Evolutionary conservation across 345 rosid species (phyloP), one percentile per base, ranked within the genome.

Genomic region (Eutrema japonicum): DNA sequence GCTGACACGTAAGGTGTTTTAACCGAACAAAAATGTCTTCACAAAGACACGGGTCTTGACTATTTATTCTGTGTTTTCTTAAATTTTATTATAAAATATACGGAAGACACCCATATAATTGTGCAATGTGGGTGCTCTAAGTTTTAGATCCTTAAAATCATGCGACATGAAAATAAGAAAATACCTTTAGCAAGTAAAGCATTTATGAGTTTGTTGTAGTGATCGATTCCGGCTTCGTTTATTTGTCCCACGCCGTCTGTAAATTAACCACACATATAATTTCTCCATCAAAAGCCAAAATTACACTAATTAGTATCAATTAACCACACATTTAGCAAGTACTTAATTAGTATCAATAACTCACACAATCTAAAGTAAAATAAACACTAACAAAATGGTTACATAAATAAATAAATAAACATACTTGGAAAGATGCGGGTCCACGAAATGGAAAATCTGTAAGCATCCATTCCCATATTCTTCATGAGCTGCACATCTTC

Each of bases 381-480:
- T 12, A 14, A 14, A 35, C 36, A 59, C 11, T 18, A 5, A 36
- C 2, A 49, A 41, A 18, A 18, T 18, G 22, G 22, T 18, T 18
- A 30, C 8, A 58, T 60, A 2, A n/a, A n/a, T n/a, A 12, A 33
- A 12, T 7, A 11, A 10, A n/a, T 0, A 56, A 35, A 50, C 79
- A 74, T 85, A 92, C 99, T 80, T 4, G 97, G 96, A 75, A 83
- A 95, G 67, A 95, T 90, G 43, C 99, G 86, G 45, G 96, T n/a
- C 97, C 99, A 95, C 1, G 99, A 85, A 56, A 95, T 87, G 7
- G 99, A 95, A 67, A 95, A 89, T 73, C 97, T 71, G 22, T 86
- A 92, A 64, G 99, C 87, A 74, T 95, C 97, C 96, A 92, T 84
- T 26, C 99, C 96, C 92, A 95, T 83, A 66, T 91, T 87, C 82